A percentile compares a stretch with the other conserved stretches of the same genome.
These are phyloP conservation scores for Mycena rebaudengoi DNA, from an alignment of 768 basidiomycete species.

Conservation along the genomic window DNA sequence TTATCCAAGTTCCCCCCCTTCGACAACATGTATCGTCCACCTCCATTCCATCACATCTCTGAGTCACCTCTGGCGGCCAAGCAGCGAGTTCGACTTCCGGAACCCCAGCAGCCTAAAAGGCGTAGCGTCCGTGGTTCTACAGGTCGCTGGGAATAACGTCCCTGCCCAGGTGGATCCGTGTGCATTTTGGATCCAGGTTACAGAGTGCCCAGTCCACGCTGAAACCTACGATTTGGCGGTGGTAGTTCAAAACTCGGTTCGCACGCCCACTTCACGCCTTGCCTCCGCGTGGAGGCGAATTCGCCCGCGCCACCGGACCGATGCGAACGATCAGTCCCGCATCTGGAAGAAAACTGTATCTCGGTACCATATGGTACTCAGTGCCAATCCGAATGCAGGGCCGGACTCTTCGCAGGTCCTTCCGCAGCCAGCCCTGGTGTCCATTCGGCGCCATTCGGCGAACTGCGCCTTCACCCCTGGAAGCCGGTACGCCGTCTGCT, in stretches of 20 bases:
- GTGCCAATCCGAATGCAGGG: too few species aligned
- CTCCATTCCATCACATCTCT: background rate
- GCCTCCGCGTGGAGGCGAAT: constrained; percentile 6
- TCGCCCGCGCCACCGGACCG: background rate
- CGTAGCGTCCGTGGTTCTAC: background rate
- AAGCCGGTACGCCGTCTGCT: background rate
- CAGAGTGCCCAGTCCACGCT: constrained; percentile 1
- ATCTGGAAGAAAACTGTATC: background rate
- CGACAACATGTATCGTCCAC: constrained; percentile 1
- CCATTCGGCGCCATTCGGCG: constrained; percentile 1
- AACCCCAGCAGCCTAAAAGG: constrained; percentile 7
- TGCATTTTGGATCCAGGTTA: background rate
- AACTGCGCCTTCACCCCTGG: background rate
- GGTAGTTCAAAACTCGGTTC: constrained; percentile 6
- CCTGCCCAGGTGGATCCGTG: background rate
- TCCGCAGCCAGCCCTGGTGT: constrained; percentile 3
- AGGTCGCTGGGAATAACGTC: constrained; percentile 4
- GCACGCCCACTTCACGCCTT: constrained; percentile 1
- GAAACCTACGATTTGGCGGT: constrained; percentile 10
- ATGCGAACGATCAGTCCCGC: background rate
- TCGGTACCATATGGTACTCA: background rate
- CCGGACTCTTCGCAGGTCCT: background rate
- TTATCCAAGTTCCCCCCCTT: constrained; percentile 4
- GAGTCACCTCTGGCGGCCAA: constrained; percentile 6
- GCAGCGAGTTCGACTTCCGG: background rate